Base-by-base conservation (phyloP, 768 basidiomycete species). In the Mrakia hoshinonis region DNA sequence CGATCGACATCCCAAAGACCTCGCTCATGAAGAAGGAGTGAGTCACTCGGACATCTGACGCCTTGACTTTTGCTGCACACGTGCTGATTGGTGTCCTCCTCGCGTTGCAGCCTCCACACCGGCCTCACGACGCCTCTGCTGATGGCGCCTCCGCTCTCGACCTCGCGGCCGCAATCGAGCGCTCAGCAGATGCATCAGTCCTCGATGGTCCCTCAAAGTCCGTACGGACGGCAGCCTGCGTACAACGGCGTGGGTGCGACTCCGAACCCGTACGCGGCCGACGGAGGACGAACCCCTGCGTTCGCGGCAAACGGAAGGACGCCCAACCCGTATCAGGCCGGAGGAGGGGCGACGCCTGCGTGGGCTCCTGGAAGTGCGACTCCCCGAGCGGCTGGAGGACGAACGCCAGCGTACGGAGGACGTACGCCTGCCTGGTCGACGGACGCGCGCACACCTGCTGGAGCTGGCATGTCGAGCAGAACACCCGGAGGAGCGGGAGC, bases 1-100 rank as follows among this genome's bases (percentile, higher is more conserved):
- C 93, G 26, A 87, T 99, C 70, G 88, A 87, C 48, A 87, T 97
- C 70, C 89, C 90, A 61, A 91, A 92, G 77, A 84, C 85, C 55
- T 91, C 90, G 77, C 79, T 95, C 24, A 84, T 85, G 73, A 84
- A 87, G 69, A 84, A 87, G 80, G 79, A 86, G 91, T 91, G 77
- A 77, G 89, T 38, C 29, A 20, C 38, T 31, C 26, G 55, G 4
- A 20, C 29, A 15, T 60, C 54, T n/a, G 48, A n/a, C n/a, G n/a
- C 64, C 24, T 52, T 3, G 20, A 38, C 12, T 5, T 10, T 36
- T 24, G 24, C n/a, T 13, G 36, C 1, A 24, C 3, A 18, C 51
- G 20, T 22, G 3, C 26, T 10, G 15, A 29, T 43, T 51, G 22
- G 46, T 18, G 4, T 48, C 7, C 3, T 24, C n/a, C 47, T 49